Percentiles rank a stretch among this genome's conserved stretches.
phyloP scores from a whole-genome alignment of 2,329 filamentous ascomycete species.

The Madurella fahalii region DNA sequence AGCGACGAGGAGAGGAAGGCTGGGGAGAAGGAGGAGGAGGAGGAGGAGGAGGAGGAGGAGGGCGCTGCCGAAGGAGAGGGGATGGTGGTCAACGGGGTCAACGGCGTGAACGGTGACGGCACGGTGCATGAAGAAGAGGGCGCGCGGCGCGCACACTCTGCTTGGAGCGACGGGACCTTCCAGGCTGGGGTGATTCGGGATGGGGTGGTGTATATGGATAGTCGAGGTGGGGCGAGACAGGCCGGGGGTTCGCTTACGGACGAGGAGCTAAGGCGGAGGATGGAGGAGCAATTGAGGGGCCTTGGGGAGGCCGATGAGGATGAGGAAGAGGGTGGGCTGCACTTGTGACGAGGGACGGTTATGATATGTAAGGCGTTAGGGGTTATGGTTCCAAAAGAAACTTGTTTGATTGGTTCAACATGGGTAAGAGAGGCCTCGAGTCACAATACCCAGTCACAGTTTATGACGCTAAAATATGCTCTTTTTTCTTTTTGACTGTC shows the following conservation, averaged over 20 bases:
- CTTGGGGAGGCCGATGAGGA: constrained; percentile 42
- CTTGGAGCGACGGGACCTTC: constrained; percentile 63
- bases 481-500: neutral
- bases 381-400: neutral
- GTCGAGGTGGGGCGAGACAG: constrained; percentile 4
- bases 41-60: constrained; percentile 2
- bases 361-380: neutral
- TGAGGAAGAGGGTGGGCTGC: constrained; percentile 56
- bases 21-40: constrained; percentile 5
- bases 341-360: constrained; percentile 42
- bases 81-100: neutral
- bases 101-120: constrained; percentile 6
- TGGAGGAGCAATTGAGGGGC: constrained; percentile 52
- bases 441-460: neutral
- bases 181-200: constrained; percentile 54
- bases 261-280: constrained; percentile 52
- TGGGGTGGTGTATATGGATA: constrained; percentile 46
- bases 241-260: constrained; percentile 50
- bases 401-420: too few species aligned
- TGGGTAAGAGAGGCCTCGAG: neutral
- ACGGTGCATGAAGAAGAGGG: constrained; percentile 16
- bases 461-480: neutral
- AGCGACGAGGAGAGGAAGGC: constrained; percentile 42
- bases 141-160: constrained; percentile 20
- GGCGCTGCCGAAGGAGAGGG: neutral